A percentile compares a stretch with the other conserved stretches of the same genome.
Conservation (phyloP, 1,139 yeast genomes). For the Zygoascus meyerae region DNA sequence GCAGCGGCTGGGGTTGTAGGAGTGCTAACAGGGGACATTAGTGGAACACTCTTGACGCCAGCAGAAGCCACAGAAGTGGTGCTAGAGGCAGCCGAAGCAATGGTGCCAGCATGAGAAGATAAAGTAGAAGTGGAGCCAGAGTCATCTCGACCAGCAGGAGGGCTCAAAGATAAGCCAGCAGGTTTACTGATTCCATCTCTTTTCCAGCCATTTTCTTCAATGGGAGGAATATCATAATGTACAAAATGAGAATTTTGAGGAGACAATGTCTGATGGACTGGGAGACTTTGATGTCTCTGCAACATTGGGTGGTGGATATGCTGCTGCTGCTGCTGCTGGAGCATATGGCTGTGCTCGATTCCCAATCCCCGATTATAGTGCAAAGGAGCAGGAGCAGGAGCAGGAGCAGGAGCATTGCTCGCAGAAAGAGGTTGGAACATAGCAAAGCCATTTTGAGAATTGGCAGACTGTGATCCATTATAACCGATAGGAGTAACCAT, state of each 20-base stretch:
- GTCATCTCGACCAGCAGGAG: slow-evolving; percentile 6
- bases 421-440: slow-evolving; percentile 3
- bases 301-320: slow-evolving; percentile 7
- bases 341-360: slow-evolving; percentile 3
- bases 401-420: not conserved
- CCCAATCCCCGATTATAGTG: slow-evolving; percentile 8
- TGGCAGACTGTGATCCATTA: not conserved
- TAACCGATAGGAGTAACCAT: slow-evolving; percentile 9
- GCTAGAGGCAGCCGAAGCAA: slow-evolving; percentile 10
- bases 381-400: slow-evolving; percentile 3
- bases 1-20: slow-evolving; percentile 8
- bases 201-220: slow-evolving; percentile 3
- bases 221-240: slow-evolving; percentile 6
- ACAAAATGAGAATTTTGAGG: slow-evolving; percentile 8
- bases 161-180: not conserved
- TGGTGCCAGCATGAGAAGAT: slow-evolving; percentile 4
- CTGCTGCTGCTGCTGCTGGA: slow-evolving; percentile 5
- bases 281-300: slow-evolving; percentile 7
- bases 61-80: slow-evolving; percentile 10
- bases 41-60: slow-evolving; percentile 4
- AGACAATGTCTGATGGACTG: slow-evolving; percentile 1
- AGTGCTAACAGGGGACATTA: slow-evolving; percentile 8
- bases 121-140: slow-evolving; percentile 4
- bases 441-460: not conserved
- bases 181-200: not conserved